Evolutionary conservation across 2,329 filamentous ascomycete genomes (phyloP).

Genomic region (Nigrospora oryzae): DNA sequence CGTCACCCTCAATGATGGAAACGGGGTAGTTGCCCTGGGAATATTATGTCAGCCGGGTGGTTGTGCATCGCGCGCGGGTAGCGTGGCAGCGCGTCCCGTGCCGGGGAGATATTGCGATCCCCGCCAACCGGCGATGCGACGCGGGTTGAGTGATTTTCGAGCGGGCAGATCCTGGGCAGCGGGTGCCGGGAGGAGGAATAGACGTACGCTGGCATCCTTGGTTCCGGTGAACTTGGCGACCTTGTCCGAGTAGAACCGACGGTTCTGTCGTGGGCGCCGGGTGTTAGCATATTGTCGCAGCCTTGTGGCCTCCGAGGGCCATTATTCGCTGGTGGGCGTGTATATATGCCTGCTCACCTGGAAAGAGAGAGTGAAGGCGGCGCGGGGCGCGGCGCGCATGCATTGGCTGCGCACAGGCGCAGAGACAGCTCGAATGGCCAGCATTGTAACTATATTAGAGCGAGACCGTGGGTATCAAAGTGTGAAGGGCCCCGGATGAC

Average conservation of each 20-base stretch:
- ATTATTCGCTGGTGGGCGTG: slow-evolving; percentile 3
- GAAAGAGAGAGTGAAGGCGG: slow-evolving; percentile 35
- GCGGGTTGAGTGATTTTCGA: slow-evolving; percentile 32
- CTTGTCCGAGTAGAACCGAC: slow-evolving; percentile 52
- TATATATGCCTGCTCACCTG: slow-evolving; percentile 42
- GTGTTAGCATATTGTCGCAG: slow-evolving; percentile 14
- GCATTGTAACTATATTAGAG: slow-evolving; percentile 52
- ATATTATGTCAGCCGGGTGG: slow-evolving; percentile 2
- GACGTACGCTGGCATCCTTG: slow-evolving; percentile 78
- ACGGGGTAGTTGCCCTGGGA: slow-evolving; percentile 86
- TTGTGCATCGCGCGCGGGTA: slow-evolving; percentile 11
- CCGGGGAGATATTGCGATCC: too few species aligned
- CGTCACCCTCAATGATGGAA: slow-evolving; percentile 96
- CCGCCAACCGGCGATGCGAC: too few species aligned
- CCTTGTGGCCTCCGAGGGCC: background rate
- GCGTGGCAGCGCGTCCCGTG: background rate
- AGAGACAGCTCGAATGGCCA: slow-evolving; percentile 72
- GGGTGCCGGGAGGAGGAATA: slow-evolving; percentile 8
- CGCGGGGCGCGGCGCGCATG: slow-evolving; percentile 60
- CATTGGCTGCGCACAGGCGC: slow-evolving; percentile 70
- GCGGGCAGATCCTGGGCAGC: slow-evolving; percentile 6
- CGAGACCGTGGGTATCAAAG: slow-evolving; percentile 7
- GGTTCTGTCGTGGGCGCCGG: slow-evolving; percentile 26
- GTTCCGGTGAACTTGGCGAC: slow-evolving; percentile 91
- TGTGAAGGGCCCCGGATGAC: slow-evolving; percentile 2